Base-by-base conservation (phyloP, 768 basidiomycete species). In the Amanita fuliginea region DNA sequence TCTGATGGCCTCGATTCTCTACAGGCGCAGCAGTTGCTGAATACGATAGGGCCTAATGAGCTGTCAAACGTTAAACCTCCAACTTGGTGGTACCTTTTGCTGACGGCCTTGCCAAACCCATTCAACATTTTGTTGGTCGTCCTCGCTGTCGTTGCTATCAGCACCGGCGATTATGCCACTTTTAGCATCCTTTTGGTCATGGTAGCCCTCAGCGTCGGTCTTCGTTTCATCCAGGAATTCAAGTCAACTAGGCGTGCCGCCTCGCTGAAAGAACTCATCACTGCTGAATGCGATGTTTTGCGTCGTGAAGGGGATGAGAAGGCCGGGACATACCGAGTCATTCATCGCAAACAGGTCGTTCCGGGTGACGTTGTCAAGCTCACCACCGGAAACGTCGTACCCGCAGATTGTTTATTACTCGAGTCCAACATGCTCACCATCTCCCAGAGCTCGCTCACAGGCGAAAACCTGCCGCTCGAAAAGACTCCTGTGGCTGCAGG, bases 351-450 rank as follows among this genome's bases (percentile, higher is more conserved):
- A 30, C 45, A 62, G 11, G 35, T 66, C 19, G 64, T 66, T 39
- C 64, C 66, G 3, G 64, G 64, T 4, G 64, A 66, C 50, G 45
- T 66, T 19, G 47, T 67, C 39, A 37, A 55, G 47, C 48, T 66
- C 22, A 60, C 66, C 16, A 64, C 66, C 63, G 41, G 62, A 37
- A 64, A 65, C 36, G 65, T 66, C 51, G 68, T 67, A 43, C 64
- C 64, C 11, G 64, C 67, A 19, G 64, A 66, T 24, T 66, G 62
- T 34, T 13, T 68, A 30, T 7, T 68, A 13, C 54, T 65, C 28
- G 62, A 55, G 44, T 61, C 67, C 6, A 62, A 65, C 45, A 56
- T 65, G 13, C 35, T 66, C 46, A 52, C 65, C 14, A 16, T 66
- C 22, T 54, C 64, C 5, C 64, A 66, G 42, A 66, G 66, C 2